Conservation (phyloP, 352 stramenopile species). For the Pythium dissotocum region DNA sequence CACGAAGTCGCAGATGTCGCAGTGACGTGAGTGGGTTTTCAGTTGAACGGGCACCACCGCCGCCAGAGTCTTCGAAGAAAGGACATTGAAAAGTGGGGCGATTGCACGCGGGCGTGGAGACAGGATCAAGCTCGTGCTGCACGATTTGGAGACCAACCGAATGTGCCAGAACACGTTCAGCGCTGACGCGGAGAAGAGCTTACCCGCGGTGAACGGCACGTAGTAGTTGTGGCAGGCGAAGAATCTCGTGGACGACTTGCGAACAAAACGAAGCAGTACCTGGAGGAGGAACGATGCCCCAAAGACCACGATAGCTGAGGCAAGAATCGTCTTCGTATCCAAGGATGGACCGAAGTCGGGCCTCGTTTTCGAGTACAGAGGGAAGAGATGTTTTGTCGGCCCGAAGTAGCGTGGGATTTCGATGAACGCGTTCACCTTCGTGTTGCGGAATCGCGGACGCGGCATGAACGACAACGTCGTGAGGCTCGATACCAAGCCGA, state of each 20-base stretch:
- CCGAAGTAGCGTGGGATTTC: conserved; percentile 7
- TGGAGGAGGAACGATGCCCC: background rate
- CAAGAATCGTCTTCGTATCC: conserved; percentile 1
- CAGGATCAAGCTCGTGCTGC: background rate
- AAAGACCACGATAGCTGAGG: background rate
- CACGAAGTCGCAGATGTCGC: background rate
- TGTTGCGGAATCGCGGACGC: conserved; percentile 21
- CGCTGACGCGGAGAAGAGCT: conserved; percentile 1
- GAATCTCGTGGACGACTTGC: background rate
- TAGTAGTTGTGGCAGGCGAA: conserved; percentile 19
- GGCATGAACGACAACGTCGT: conserved; percentile 14
- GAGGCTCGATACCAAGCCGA: conserved; percentile 9
- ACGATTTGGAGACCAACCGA: background rate
- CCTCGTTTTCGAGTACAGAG: background rate
- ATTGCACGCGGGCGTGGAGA: background rate
- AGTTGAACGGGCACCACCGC: background rate
- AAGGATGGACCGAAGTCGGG: conserved; percentile 15
- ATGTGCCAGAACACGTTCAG: conserved; percentile 18
- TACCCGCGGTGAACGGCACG: conserved; percentile 12
- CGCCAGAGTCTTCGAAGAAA: background rate
- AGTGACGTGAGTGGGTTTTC: background rate
- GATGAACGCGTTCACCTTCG: conserved; percentile 4
- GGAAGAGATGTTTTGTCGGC: background rate
- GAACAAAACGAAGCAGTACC: background rate
- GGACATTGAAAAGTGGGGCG: background rate